These are phyloP conservation scores for Ophiostoma sp. DNA, from an alignment of 2,329 filamentous ascomycete species.

Conservation along the genomic window DNA sequence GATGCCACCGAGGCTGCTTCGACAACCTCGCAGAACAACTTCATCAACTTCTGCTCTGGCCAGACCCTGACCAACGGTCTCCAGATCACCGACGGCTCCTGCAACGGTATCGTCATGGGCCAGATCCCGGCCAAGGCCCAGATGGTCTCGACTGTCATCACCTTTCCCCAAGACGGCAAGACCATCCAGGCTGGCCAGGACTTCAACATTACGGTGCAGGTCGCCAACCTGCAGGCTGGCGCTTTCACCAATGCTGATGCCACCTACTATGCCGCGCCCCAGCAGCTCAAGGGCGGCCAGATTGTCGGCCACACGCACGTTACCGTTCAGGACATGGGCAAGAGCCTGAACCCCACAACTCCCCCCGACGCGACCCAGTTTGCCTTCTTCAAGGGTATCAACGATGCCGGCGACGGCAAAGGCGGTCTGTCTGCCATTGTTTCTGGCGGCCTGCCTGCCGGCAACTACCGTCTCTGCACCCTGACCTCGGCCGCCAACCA, in stretches of 20 bases:
- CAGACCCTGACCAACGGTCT: slow-evolving; percentile 55
- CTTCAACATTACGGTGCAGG: slow-evolving; percentile 50
- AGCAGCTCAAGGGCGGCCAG: slow-evolving; percentile 44
- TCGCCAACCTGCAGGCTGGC: slow-evolving; percentile 49
- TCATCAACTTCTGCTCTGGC: slow-evolving; percentile 57
- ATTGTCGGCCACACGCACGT: slow-evolving; percentile 57
- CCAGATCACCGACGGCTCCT: slow-evolving; percentile 53
- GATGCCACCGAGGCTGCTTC: slow-evolving; percentile 31
- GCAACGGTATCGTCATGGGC: slow-evolving; percentile 59
- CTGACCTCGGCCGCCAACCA: slow-evolving; percentile 39
- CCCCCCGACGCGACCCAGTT: slow-evolving; percentile 48
- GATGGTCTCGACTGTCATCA: slow-evolving; percentile 53
- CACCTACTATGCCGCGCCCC: slow-evolving; percentile 57
- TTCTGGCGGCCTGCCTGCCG: slow-evolving; percentile 38
- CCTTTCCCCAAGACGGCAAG: slow-evolving; percentile 47
- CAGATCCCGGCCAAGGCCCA: slow-evolving; percentile 49
- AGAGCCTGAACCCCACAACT: slow-evolving; percentile 42
- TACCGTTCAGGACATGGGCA: slow-evolving; percentile 51
- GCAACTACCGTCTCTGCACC: slow-evolving; percentile 42
- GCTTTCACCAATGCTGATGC: slow-evolving; percentile 54
- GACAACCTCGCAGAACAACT: slow-evolving; percentile 30
- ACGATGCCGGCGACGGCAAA: slow-evolving; percentile 37
- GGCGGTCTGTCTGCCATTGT: slow-evolving; percentile 36
- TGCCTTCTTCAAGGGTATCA: slow-evolving; percentile 41
- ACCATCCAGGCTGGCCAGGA: slow-evolving; percentile 43